A percentile compares a stretch with the other conserved stretches of the same genome.
phyloP scores from a whole-genome alignment of 2,329 filamentous ascomycete genomes.

The Aureobasidium sp. region DNA sequence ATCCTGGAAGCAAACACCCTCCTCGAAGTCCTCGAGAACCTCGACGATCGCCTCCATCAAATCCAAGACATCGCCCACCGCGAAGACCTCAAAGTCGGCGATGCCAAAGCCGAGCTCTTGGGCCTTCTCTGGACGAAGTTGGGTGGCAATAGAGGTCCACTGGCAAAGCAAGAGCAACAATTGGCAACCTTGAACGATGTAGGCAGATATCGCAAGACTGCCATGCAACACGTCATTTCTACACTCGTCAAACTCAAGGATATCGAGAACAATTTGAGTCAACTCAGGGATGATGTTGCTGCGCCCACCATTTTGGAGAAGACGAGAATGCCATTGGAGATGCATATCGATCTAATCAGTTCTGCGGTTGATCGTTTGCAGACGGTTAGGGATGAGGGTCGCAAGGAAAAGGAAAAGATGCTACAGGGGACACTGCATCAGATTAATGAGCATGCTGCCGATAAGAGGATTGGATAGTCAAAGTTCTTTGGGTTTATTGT shows the following conservation, averaged over 20 bases:
- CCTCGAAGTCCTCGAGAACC: constrained; percentile 54
- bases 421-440: constrained; percentile 11
- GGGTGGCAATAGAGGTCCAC: constrained; percentile 56
- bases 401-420: constrained; percentile 21
- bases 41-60: constrained; percentile 60
- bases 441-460: neutral
- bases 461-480: constrained; percentile 1
- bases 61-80: constrained; percentile 62
- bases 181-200: constrained; percentile 58
- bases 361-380: constrained; percentile 65
- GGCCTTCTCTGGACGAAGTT: constrained; percentile 65
- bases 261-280: constrained; percentile 62
- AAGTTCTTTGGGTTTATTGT: neutral
- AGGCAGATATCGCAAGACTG: constrained; percentile 55
- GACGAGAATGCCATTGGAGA: constrained; percentile 53
- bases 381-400: constrained; percentile 47
- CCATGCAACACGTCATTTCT: constrained; percentile 58
- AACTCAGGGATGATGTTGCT: constrained; percentile 62
- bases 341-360: constrained; percentile 69
- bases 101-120: constrained; percentile 57
- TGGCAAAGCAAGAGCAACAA: constrained; percentile 55
- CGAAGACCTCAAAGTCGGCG: constrained; percentile 52
- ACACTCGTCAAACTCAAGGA: constrained; percentile 66
- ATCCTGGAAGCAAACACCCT: constrained; percentile 64
- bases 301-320: constrained; percentile 51